Conservation (phyloP, 805 yeast species). For the Jamesozyma lodderae region DNA sequence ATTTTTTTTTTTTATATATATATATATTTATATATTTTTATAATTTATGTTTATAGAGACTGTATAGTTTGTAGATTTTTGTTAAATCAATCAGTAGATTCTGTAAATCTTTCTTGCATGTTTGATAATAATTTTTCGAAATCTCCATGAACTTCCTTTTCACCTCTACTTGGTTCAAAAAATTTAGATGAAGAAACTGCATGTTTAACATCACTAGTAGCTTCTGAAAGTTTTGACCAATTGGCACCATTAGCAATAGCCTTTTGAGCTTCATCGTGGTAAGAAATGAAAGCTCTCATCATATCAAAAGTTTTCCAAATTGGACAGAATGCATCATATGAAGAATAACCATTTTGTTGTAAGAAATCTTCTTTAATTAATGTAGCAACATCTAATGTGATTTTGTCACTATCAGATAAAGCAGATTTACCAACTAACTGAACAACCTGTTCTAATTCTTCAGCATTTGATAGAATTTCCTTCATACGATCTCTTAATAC, state of each 20-base stretch:
- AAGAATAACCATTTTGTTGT: constrained; percentile 98
- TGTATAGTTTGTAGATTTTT: neutral
- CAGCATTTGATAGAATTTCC: constrained; percentile 94
- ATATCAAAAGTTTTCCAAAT: constrained; percentile 97
- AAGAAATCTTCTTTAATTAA: constrained; percentile 95
- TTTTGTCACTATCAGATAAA: constrained; percentile 91
- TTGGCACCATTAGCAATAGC: constrained; percentile 88
- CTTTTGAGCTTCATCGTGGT: constrained; percentile 95
- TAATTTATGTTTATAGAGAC: neutral
- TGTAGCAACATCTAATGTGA: constrained; percentile 84
- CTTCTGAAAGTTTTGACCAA: constrained; percentile 88
- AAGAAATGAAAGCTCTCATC: constrained; percentile 91
- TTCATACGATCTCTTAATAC: constrained; percentile 80
- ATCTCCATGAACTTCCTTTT: constrained; percentile 63
- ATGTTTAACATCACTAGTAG: constrained; percentile 87
- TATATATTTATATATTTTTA: neutral
- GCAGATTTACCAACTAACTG: constrained; percentile 99
- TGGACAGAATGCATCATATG: constrained; percentile 98
- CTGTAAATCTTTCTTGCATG: constrained; percentile 88
- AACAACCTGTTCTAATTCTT: constrained; percentile 97
- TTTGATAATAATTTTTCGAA: constrained; percentile 65
- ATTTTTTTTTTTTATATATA: neutral
- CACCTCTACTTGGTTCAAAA: constrained; percentile 90
- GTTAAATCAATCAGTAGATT: constrained; percentile 64
- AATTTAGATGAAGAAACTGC: constrained; percentile 91